Base-by-base conservation (phyloP, 2,329 filamentous ascomycete genomes). In the Xylaria sp. region DNA sequence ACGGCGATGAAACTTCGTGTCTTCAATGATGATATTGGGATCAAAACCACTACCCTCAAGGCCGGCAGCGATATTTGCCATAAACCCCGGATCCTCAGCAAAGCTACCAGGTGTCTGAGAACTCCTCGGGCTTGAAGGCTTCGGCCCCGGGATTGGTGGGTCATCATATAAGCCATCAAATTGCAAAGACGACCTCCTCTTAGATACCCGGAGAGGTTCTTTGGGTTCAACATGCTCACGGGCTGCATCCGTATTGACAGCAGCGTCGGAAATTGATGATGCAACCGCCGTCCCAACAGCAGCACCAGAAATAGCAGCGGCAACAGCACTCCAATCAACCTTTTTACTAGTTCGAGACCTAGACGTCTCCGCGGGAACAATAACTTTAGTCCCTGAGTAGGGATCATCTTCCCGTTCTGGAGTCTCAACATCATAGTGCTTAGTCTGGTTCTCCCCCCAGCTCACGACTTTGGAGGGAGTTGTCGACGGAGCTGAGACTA, bases 31-130 rank as follows among this genome's bases (percentile, higher is more conserved):
- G 65, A 93, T 88, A 48, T 91, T 86, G 4, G 90, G 88, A 74
- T 92, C 86, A 70, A 93, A 93, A 0, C 91, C 91, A 54, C 89
- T 87, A n/a, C 89, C 86, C 75, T 90, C 81, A 57, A 92, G 82
- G 1, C 89, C 90, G 56, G 90, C 92, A 65, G 90, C 90, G 55
- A 93, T 80, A 2, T 87, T 88, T 32, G 91, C 91, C 7, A 89
- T 88, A 72, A 93, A 93, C 60, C 89, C 89, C 8, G 91, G 80
- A 72, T 93, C 91, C 65, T 90, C 86, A 1, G 82, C 86, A 74
- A 92, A 94, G 9, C 85, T 81, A 21, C 90, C 91, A 27, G 90
- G 89, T 78, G 91, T 87, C 65, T 87, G 84, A 51, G 83, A 76
- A 21, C 75, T 73, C 59, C 81, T 80, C n/a, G 84, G 82, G 69